Percentiles rank a stretch among this genome's conserved stretches.
These are phyloP conservation scores for Auriscalpium orientale DNA, from an alignment of 768 basidiomycete genomes.

Conservation along the genomic window DNA sequence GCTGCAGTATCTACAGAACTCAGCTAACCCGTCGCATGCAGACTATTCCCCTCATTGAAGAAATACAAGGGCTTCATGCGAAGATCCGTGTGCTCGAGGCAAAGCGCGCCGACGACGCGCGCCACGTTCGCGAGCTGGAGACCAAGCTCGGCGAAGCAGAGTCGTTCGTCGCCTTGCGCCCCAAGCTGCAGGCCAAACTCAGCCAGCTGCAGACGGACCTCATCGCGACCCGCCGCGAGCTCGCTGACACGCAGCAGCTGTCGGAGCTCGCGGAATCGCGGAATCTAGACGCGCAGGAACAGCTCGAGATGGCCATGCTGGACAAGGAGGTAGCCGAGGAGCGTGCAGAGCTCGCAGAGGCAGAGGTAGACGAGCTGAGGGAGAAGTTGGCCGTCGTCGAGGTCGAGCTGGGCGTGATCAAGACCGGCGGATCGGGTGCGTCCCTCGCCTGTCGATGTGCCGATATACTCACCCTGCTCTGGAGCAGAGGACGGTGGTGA, in stretches of 20 bases:
- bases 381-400: constrained; percentile 75
- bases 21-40: neutral
- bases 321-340: constrained; percentile 98
- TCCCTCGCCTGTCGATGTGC: neutral
- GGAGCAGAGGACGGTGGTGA: constrained; percentile 21
- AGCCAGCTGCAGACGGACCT: constrained; percentile 75
- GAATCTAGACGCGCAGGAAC: constrained; percentile 75
- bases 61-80: constrained; percentile 73
- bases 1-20: constrained; percentile 1
- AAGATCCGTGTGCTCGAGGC: constrained; percentile 82
- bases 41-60: constrained; percentile 36
- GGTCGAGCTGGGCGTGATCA: constrained; percentile 76
- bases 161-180: constrained; percentile 73
- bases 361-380: constrained; percentile 69
- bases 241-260: constrained; percentile 73
- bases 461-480: neutral
- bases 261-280: constrained; percentile 61
- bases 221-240: constrained; percentile 62
- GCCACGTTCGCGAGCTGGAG: constrained; percentile 79
- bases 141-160: constrained; percentile 78
- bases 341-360: constrained; percentile 70
- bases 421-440: constrained; percentile 38
- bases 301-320: constrained; percentile 89
- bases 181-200: constrained; percentile 87
- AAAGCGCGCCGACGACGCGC: constrained; percentile 80